Evolutionary conservation across 176 grass and related monocot species (phyloP), one percentile per base, ranked within the genome.

Genomic region (Eleusine coracana): DNA sequence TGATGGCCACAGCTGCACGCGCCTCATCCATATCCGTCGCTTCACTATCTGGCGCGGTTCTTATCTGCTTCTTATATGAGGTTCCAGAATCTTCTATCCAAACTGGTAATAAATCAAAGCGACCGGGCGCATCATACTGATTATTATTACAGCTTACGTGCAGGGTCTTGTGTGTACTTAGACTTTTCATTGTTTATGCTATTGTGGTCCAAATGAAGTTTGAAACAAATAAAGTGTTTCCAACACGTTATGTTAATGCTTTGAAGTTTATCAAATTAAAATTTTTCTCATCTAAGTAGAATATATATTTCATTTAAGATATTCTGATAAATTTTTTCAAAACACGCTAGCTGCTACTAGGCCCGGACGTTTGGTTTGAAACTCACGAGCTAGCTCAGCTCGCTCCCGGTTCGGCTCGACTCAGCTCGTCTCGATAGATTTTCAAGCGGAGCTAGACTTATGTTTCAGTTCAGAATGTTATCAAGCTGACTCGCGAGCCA

Each of bases 81-180:
- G 7, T 34, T 73, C 71, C 46, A 73, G 71, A 73, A 73, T 17
- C 71, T 52, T 73, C 71, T 49, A 4, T 17, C 48, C 68, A 48
- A 69, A 21, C 37, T 11, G 6, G 6, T 10, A 10, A 7, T 59
- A 59, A 23, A 18, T 55, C 6, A 59, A 59, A 59, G 56, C 8
- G 20, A 25, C 21, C 7, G 1, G 0, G 2, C 31, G 51, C 51
- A 59, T 59, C 55, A 21, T 56, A 1, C 7, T 56, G 41, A 7
- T 42, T 48, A 52, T 52, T 17, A 52, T 14, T 52, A 14, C 50
- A 17, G 3, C 16, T 12, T 17, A 55, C 51, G 20, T 55, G 31
- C 51, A 6, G 16, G 17, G 51, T 55, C 51, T 5, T 3, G 16
- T 5, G 4, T 55, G 17, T 4, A 55, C 51, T 55, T 18, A 17